These are phyloP conservation scores for Eucalyptus urophylla DNA, from an alignment of 345 rosid species.

Conservation along the genomic window DNA sequence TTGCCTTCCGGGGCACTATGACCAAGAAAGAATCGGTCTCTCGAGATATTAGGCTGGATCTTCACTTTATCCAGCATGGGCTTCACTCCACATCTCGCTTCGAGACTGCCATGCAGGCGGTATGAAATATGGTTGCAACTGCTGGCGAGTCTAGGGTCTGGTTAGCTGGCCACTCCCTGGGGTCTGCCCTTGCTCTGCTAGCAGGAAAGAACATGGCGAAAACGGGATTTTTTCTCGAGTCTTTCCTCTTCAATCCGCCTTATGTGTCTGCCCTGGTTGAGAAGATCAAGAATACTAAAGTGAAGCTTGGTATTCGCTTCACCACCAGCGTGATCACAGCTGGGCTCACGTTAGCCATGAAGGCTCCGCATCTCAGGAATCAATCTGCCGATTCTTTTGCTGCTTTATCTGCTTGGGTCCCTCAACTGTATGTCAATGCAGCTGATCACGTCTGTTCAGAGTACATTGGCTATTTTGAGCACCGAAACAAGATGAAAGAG, in stretches of 20 bases:
- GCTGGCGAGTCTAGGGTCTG: slow-evolving; percentile 63
- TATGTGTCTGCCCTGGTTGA: slow-evolving; percentile 72
- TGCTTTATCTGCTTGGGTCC: slow-evolving; percentile 54
- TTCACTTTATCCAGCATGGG: slow-evolving; percentile 48
- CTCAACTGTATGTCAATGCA: slow-evolving; percentile 45
- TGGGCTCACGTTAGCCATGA: slow-evolving; percentile 59
- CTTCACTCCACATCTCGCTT: slow-evolving; percentile 70
- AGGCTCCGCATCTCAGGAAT: slow-evolving; percentile 14
- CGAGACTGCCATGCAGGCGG: slow-evolving; percentile 71
- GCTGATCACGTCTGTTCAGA: slow-evolving; percentile 71
- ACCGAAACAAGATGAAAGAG: slow-evolving; percentile 80
- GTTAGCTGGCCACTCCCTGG: slow-evolving; percentile 93
- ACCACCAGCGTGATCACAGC: slow-evolving; percentile 76
- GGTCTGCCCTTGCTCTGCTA: slow-evolving; percentile 74
- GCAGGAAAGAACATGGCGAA: slow-evolving; percentile 71
- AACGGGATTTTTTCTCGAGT: slow-evolving; percentile 34
- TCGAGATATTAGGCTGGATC: slow-evolving; percentile 55
- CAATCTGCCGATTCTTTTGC: slow-evolving; percentile 35
- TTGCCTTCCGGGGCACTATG: slow-evolving; percentile 79
- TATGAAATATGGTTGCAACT: slow-evolving; percentile 47
- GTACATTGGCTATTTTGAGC: slow-evolving; percentile 78
- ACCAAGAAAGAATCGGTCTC: slow-evolving; percentile 55
- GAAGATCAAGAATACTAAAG: slow-evolving; percentile 46
- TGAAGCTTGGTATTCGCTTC: slow-evolving; percentile 56
- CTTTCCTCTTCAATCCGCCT: slow-evolving; percentile 81